Evolutionary conservation across 208 protist species (phyloP).

Genomic region (Leishmania arabica): DNA sequence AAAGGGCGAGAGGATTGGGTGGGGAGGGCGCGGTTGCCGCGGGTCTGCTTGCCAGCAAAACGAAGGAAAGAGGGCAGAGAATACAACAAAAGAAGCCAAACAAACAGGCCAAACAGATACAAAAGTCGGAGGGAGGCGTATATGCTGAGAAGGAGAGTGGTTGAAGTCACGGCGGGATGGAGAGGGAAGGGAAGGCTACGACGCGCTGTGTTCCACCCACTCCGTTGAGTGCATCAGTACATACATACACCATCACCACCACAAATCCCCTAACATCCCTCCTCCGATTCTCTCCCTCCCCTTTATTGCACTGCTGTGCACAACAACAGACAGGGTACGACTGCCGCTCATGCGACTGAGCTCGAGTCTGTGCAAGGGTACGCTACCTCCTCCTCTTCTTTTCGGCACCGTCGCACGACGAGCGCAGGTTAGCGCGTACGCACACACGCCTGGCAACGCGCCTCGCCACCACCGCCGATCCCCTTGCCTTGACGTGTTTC

Average conservation of each 20-base stretch:
- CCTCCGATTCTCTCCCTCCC: background rate
- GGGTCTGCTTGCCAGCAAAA: background rate
- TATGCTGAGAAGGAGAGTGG: background rate
- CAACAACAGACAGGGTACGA: background rate
- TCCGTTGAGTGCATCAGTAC: background rate
- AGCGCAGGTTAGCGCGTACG: background rate
- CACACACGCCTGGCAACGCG: background rate
- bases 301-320: background rate
- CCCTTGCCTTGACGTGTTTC: background rate
- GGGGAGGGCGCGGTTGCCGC: no score
- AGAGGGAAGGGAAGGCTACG: background rate
- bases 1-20: no score
- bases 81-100: background rate
- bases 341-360: background rate
- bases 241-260: background rate
- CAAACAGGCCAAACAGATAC: background rate
- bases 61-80: background rate
- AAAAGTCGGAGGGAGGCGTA: background rate
- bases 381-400: background rate
- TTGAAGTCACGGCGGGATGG: background rate
- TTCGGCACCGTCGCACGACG: background rate
- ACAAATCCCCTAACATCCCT: background rate
- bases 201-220: background rate
- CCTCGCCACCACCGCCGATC: background rate
- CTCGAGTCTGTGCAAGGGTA: background rate